phyloP scores from a whole-genome alignment of 345 rosid species.

The Kandelia obovata region DNA sequence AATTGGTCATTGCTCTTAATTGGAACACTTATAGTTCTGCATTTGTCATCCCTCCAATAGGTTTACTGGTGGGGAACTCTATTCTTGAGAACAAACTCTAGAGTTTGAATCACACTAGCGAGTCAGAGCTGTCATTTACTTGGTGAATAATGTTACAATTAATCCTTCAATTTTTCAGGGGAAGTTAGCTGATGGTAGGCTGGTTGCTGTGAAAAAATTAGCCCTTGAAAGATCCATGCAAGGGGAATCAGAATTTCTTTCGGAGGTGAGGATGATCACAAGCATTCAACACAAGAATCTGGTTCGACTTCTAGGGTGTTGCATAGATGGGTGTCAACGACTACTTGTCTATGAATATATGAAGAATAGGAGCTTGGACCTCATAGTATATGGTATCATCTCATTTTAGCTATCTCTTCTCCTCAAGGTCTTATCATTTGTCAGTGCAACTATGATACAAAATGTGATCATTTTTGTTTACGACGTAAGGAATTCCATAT shows the following conservation, averaged over 20 bases:
- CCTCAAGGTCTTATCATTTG: no score
- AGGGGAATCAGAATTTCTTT: constrained; percentile 61
- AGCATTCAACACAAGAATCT: constrained; percentile 74
- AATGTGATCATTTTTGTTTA: no score
- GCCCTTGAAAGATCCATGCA: constrained; percentile 56
- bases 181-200: constrained; percentile 46
- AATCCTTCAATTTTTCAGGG: constrained; percentile 34
- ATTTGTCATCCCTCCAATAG: no score
- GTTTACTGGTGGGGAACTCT: no score
- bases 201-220: constrained; percentile 51
- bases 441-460: no score
- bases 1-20: no score
- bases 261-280: constrained; percentile 72
- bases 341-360: constrained; percentile 62
- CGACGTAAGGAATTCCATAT: no score
- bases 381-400: constrained; percentile 32
- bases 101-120: no score
- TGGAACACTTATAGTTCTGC: no score
- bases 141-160: not conserved
- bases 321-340: constrained; percentile 57
- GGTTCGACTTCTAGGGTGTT: constrained; percentile 64
- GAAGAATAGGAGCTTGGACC: constrained; percentile 46
- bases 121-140: not conserved
- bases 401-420: not conserved
- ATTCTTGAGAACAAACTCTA: no score